Percentiles rank a stretch among this genome's conserved stretches.
Evolutionary conservation across 495 filamentous ascomycete genomes (phyloP).

Genomic region (Pseudotulostoma volvatum): DNA sequence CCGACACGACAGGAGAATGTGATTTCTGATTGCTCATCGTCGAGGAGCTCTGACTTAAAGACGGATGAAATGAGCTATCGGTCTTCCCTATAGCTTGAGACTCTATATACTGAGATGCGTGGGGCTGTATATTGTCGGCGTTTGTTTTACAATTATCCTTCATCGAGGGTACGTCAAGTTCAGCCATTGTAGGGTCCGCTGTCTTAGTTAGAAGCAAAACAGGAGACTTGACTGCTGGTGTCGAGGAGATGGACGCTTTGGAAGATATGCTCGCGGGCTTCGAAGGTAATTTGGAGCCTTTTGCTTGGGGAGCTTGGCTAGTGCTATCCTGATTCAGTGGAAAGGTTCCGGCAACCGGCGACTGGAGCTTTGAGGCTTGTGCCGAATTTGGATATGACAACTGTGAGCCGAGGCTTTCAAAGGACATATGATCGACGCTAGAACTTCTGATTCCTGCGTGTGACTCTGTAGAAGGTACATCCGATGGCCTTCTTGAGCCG

Average conservation of each 20-base stretch:
- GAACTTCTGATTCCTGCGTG: conserved; percentile 13
- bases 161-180: conserved; percentile 40
- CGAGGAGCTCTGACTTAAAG: conserved; percentile 17
- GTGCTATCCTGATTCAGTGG: conserved; percentile 19
- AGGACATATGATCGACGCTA: conserved; percentile 3
- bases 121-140: conserved; percentile 16
- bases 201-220: conserved; percentile 31
- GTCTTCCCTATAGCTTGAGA: conserved; percentile 18
- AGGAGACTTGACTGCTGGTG: conserved; percentile 20
- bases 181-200: conserved; percentile 31
- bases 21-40: conserved; percentile 17
- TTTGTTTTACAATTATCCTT: conserved; percentile 29
- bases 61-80: conserved; percentile 15
- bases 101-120: conserved; percentile 14
- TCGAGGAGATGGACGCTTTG: conserved; percentile 34
- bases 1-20: conserved; percentile 20
- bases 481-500: conserved; percentile 22
- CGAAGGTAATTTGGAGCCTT: conserved; percentile 38
- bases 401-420: conserved; percentile 8
- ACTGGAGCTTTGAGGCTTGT: conserved; percentile 26
- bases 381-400: conserved; percentile 17
- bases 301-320: conserved; percentile 21
- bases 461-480: conserved; percentile 16
- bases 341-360: conserved; percentile 20
- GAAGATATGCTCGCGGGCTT: conserved; percentile 36